Evolutionary conservation across 179 eudicot species (phyloP).

Genomic region (Camellia oleifera): DNA sequence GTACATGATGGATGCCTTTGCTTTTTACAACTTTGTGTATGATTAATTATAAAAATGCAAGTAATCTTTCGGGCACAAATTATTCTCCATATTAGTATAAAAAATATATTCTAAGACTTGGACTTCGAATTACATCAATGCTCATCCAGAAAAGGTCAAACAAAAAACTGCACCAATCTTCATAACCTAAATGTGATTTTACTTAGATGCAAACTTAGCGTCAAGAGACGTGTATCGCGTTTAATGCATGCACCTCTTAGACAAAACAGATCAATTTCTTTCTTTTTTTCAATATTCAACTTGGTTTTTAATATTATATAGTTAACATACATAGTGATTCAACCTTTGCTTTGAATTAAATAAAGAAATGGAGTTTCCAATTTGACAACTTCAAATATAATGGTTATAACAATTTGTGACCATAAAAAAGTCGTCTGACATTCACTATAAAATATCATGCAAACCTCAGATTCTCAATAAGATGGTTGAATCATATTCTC

Average conservation of each 20-base stretch:
- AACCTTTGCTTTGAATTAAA: background rate
- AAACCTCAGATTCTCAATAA: background rate
- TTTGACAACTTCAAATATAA: background rate
- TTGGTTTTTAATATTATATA: background rate
- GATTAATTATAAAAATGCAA: background rate
- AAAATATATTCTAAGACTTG: background rate
- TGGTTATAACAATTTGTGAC: background rate
- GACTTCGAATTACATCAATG: background rate
- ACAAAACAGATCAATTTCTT: background rate
- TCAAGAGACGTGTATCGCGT: background rate
- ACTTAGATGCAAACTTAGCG: background rate
- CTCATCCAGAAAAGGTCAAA: background rate
- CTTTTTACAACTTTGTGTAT: background rate
- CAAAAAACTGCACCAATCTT: background rate
- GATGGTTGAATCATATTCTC: background rate
- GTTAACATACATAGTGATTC: too few species aligned
- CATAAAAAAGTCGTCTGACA: too few species aligned
- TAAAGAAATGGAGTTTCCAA: background rate
- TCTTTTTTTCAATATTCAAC: background rate
- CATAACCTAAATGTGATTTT: background rate
- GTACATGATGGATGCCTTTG: too few species aligned
- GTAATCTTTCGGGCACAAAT: background rate
- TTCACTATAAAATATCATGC: background rate
- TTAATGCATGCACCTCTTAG: background rate
- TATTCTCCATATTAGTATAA: too few species aligned